Percentiles rank a stretch among this genome's conserved stretches.
Conservation (phyloP, 169 alveolate genomes). For the Plasmodium gaboni region DNA sequence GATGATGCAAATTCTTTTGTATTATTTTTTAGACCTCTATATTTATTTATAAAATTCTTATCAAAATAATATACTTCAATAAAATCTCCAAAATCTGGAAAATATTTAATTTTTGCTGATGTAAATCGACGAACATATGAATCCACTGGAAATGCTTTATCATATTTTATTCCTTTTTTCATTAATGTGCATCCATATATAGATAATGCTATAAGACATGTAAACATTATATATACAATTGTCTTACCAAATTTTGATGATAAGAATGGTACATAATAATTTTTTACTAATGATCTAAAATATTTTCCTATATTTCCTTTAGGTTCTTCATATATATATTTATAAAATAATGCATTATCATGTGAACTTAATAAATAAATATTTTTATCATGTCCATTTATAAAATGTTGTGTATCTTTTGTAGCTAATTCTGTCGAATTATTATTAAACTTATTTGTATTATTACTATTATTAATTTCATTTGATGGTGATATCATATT, state of each 20-base stretch:
- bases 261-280: slow-evolving; percentile 67
- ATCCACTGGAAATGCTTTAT: slow-evolving; percentile 60
- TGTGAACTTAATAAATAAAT: slow-evolving; percentile 49
- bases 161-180: slow-evolving; percentile 71
- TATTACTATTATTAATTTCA: slow-evolving; percentile 4
- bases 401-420: slow-evolving; percentile 20
- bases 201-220: slow-evolving; percentile 14
- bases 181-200: slow-evolving; percentile 66
- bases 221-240: slow-evolving; percentile 28
- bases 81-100: slow-evolving; percentile 51
- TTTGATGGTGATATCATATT: background rate
- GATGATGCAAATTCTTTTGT: slow-evolving; percentile 6
- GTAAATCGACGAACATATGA: slow-evolving; percentile 49
- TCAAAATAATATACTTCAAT: slow-evolving; percentile 64
- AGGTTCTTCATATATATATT: slow-evolving; percentile 72
- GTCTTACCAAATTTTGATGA: slow-evolving; percentile 53
- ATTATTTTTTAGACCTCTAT: slow-evolving; percentile 5
- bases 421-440: slow-evolving; percentile 42
- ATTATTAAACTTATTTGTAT: slow-evolving; percentile 21
- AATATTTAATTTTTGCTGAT: slow-evolving; percentile 23
- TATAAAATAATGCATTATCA: slow-evolving; percentile 65
- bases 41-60: slow-evolving; percentile 37
- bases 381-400: slow-evolving; percentile 27
- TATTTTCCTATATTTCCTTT: slow-evolving; percentile 69
- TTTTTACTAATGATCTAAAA: slow-evolving; percentile 27